Evolutionary conservation across 495 filamentous ascomycete genomes (phyloP).

Genomic region (Parathielavia appendiculata): DNA sequence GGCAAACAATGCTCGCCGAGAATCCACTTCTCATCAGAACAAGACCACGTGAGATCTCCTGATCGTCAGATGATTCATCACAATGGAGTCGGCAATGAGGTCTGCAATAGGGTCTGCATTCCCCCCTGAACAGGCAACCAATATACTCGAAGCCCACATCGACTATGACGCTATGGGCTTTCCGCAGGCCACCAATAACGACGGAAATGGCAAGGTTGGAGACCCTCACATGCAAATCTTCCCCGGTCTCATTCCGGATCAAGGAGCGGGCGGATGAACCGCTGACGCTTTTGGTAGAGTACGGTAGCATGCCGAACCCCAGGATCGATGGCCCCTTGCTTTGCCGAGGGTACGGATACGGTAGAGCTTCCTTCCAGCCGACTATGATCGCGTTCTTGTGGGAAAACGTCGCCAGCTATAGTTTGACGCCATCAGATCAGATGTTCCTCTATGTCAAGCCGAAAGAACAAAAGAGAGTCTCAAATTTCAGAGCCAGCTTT

Average conservation of each 20-base stretch:
- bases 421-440: background rate
- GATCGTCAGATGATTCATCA: background rate
- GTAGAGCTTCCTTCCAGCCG: background rate
- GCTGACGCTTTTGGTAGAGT: background rate
- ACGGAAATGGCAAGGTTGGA: background rate
- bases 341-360: conserved; percentile 2
- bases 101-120: background rate
- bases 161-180: background rate
- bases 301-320: conserved; percentile 8
- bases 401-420: background rate
- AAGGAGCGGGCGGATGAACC: background rate
- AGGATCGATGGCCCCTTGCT: conserved; percentile 3
- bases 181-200: background rate
- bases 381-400: background rate
- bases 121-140: background rate
- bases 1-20: background rate
- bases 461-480: background rate
- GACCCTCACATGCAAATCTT: conserved; percentile 6
- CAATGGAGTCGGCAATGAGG: background rate
- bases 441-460: background rate
- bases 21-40: background rate
- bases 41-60: background rate
- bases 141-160: background rate
- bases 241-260: background rate
- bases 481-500: background rate